Evolutionary conservation across 352 stramenopile species (phyloP), one percentile per base, ranked within the genome.

Genomic region (Elongisporangium senticosum): DNA sequence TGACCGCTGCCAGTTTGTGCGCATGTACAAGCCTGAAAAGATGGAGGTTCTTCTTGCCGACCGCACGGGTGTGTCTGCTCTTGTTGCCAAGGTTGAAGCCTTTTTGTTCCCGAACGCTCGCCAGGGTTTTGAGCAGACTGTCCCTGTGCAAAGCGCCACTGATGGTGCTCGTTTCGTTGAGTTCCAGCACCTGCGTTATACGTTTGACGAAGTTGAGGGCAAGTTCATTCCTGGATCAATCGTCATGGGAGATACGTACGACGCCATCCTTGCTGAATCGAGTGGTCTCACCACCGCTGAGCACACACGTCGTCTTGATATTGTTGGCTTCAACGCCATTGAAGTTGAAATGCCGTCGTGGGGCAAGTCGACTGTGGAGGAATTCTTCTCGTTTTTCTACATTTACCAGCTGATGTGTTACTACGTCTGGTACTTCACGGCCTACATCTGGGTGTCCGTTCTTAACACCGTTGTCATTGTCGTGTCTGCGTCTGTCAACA

Each of bases 361-460:
- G 54, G 52, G 49, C 48, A 68, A 71, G 39, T 87, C 75, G 37
- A 33, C 89, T 40, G 71, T 83, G 4, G 62, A 89, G 57, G 81
- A 90, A 58, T 75, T 89, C 54, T 87, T 89, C 53, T 65, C 72
- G 1, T 73, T 90, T 52, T 89, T 89, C 61, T 89, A 90, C 67
- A 76, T 90, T 55, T 90, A 90, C 61, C 77, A 90, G 87, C 64
- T 96, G 81, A 79, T 95, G 84, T 72, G 90, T 72, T 74, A 97
- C 85, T 74, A 80, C 76, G 77, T 87, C 7, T 90, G 78, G 78
- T 89, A 82, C 63, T 90, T 85, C 62, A 86, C 75, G 1, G 67
- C 79, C 64, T 89, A 89, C 67, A 77, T 68, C 11, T 81, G 67
- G 65, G 70, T 90, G 17, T 82, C 66, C 5, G 59, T 75, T 23